These are phyloP conservation scores for Exophiala sp. DNA, from an alignment of 2,329 filamentous ascomycete genomes.

Conservation along the genomic window DNA sequence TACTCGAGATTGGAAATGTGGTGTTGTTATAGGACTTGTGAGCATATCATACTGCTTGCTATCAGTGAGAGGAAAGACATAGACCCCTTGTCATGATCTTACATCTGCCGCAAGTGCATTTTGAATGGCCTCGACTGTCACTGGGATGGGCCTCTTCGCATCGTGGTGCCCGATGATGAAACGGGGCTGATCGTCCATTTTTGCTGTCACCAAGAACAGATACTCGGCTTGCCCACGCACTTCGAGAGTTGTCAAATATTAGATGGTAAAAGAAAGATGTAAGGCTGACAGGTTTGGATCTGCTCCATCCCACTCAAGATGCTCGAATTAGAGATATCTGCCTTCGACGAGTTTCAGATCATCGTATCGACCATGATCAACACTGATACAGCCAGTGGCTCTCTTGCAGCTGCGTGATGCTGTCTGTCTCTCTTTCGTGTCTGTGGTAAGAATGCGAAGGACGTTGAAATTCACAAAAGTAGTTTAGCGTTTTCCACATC, in stretches of 20 bases:
- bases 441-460: conserved; percentile 1
- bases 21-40: conserved; percentile 56
- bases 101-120: conserved; percentile 54
- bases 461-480: conserved; percentile 5
- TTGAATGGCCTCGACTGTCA: conserved; percentile 47
- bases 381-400: too few species aligned
- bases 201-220: not conserved
- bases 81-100: conserved; percentile 20
- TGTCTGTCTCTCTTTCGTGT: not conserved
- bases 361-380: too few species aligned
- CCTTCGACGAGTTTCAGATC: too few species aligned
- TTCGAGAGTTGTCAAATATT: not conserved
- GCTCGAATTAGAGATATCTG: too few species aligned
- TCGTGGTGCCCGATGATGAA: conserved; percentile 61
- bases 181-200: conserved; percentile 37
- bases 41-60: conserved; percentile 58
- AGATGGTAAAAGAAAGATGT: not conserved
- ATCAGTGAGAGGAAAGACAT: conserved; percentile 19
- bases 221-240: not conserved
- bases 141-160: conserved; percentile 44
- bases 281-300: not conserved
- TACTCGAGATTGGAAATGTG: conserved; percentile 55
- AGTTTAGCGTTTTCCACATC: conserved; percentile 3
- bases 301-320: too few species aligned
- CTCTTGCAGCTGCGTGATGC: too few species aligned